Base-by-base conservation (phyloP, 441 rosid species). In the Erysimum cheiri region DNA sequence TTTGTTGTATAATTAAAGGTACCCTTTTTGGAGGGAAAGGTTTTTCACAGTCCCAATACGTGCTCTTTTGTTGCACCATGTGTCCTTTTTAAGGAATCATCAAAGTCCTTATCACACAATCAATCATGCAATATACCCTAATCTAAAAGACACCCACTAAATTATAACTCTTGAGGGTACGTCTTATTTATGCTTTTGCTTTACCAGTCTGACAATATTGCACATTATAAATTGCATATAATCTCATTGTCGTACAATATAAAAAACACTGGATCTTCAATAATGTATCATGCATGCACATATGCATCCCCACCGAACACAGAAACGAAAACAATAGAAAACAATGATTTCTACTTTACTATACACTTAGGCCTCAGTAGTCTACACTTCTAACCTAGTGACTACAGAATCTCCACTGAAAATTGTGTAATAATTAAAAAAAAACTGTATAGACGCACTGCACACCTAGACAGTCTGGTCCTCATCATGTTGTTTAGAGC, bases 51-150 rank as follows among this genome's bases (percentile, higher is more conserved):
- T 15, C 43, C 33, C 64, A 47, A 64, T 44, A 64, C 70, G 59
- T 55, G 65, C 32, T 56, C 15, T 32, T 64, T 56, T 47, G 52
- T 43, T 63, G 70, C 50, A 55, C 12, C 59, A 28, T 55, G 56
- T 72, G 70, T 40, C 50, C 17, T 56, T 48, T 72, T 72, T 72
- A 64, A 72, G 76, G 76, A 72, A 64, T 72, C 64, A 56, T 36
- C 50, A 36, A 64, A 64, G 70, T 72, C 29, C 41, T 48, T 37
- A 72, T 64, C 70, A 47, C 70, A 55, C 50, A 13, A 56, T 57
- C 76, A 72, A 64, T 64, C 76, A 64, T 56, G 50, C 59, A 46
- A 56, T 46, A 52, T 64, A 64, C 70, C 70, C 64, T 64, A 55
- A 64, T 55, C 59, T 36, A 46, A 35, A 28, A 64, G 59, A 55